Percentiles rank a stretch among this genome's conserved stretches.
Evolutionary conservation across 2,329 filamentous ascomycete genomes (phyloP).

Genomic region (Trichoderma pleuroti): DNA sequence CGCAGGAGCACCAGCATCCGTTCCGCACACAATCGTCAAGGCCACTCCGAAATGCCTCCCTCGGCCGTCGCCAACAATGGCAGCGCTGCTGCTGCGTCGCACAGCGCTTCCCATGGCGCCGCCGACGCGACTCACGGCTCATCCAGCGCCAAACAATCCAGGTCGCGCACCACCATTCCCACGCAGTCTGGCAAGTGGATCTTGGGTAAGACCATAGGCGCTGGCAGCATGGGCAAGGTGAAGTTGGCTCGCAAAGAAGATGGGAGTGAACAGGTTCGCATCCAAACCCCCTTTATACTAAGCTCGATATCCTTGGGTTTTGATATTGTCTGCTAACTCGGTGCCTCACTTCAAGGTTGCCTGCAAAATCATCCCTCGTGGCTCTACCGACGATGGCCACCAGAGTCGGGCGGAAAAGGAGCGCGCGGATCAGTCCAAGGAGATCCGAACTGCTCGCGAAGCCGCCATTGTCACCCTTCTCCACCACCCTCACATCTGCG

Average conservation of each 20-base stretch:
- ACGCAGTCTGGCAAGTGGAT: slow-evolving; percentile 91
- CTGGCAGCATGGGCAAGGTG: slow-evolving; percentile 98
- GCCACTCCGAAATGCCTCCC: slow-evolving; percentile 47
- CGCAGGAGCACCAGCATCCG: slow-evolving; percentile 52
- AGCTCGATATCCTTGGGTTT: neutral
- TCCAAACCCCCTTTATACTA: slow-evolving; percentile 2
- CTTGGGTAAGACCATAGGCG: slow-evolving; percentile 93
- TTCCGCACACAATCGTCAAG: slow-evolving; percentile 39
- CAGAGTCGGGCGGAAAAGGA: slow-evolving; percentile 71
- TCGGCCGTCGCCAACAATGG: slow-evolving; percentile 52
- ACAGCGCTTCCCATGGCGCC: slow-evolving; percentile 37
- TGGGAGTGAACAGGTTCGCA: slow-evolving; percentile 78
- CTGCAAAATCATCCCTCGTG: slow-evolving; percentile 93
- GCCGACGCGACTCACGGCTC: slow-evolving; percentile 36
- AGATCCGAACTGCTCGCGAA: slow-evolving; percentile 90
- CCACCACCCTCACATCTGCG: slow-evolving; percentile 93
- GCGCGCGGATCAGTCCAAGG: slow-evolving; percentile 91
- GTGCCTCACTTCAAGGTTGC: slow-evolving; percentile 61
- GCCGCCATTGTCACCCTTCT: slow-evolving; percentile 93
- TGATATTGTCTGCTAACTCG: neutral
- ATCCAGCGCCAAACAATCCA: slow-evolving; percentile 48
- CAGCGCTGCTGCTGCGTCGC: slow-evolving; percentile 49
- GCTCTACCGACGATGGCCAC: slow-evolving; percentile 81
- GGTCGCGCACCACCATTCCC: slow-evolving; percentile 76
- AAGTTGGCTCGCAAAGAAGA: slow-evolving; percentile 91